These are phyloP conservation scores for Cruciata laevipes DNA, from an alignment of 257 asterid species.

Conservation along the genomic window DNA sequence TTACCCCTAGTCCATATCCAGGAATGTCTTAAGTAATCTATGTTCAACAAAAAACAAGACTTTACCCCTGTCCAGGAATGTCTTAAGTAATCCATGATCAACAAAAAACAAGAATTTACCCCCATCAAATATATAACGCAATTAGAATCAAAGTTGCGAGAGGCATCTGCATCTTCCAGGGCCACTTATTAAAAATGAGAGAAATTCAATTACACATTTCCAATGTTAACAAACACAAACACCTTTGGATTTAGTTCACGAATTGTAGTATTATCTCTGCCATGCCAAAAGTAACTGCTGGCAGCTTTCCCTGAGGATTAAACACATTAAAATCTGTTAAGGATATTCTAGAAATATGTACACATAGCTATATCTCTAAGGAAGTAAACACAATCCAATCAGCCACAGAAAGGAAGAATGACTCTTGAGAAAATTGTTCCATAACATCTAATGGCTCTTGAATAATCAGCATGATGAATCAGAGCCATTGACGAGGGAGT, in stretches of 20 bases:
- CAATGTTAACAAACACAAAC: slow-evolving; percentile 14
- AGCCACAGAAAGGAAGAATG: neutral
- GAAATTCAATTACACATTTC: neutral
- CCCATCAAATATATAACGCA: neutral
- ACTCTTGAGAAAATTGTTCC: neutral
- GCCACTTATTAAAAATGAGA: neutral
- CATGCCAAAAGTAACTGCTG: slow-evolving; percentile 91
- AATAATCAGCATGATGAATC: neutral
- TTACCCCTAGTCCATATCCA: neutral
- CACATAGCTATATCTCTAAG: neutral
- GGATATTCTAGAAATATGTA: neutral
- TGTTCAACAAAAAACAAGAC: neutral
- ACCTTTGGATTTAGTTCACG: slow-evolving; percentile 98
- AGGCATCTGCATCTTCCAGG: neutral
- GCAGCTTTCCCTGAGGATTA: slow-evolving; percentile 55
- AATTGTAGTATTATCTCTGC: slow-evolving; percentile 60
- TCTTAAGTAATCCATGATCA: neutral
- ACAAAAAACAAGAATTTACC: neutral
- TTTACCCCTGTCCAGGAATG: neutral
- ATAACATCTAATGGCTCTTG: neutral
- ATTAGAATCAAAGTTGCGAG: neutral
- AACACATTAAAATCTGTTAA: slow-evolving; percentile 3
- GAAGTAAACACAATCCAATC: neutral
- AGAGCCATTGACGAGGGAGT: neutral
- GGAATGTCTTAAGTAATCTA: neutral